These are phyloP conservation scores for Linnemannia hyalina DNA, from an alignment of 192 early-diverging fungal genomes.

Conservation along the genomic window DNA sequence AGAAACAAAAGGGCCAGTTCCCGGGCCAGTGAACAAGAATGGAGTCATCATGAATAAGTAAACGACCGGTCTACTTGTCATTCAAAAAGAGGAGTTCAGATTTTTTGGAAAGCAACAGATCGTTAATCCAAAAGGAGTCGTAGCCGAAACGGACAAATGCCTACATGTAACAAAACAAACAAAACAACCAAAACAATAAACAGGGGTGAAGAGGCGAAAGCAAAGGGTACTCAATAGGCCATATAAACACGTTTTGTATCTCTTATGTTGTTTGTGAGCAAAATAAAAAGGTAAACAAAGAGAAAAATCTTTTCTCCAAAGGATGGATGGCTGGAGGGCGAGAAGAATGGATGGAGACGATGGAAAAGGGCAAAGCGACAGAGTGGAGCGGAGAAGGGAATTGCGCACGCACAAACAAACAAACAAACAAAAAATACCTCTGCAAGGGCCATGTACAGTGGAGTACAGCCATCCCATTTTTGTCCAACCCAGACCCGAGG, in stretches of 20 bases:
- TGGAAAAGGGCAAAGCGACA: constrained; percentile 3
- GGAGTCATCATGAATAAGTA: not conserved
- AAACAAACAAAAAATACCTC: not conserved
- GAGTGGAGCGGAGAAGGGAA: not conserved
- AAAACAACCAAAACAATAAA: not conserved
- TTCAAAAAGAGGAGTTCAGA: not conserved
- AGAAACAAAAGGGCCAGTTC: constrained; percentile 5
- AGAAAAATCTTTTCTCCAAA: not conserved
- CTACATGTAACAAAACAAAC: not conserved
- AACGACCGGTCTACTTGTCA: not conserved
- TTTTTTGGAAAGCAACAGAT: not conserved
- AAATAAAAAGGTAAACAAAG: not conserved
- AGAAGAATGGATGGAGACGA: not conserved
- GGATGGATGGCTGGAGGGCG: not conserved
- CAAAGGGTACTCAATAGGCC: not conserved
- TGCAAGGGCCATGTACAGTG: not conserved
- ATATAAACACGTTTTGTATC: constrained; percentile 5
- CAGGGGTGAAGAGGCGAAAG: not conserved
- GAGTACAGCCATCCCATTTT: not conserved
- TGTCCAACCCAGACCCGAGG: not conserved
- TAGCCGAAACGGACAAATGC: not conserved
- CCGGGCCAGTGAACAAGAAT: not conserved
- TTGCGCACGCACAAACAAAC: constrained; percentile 4
- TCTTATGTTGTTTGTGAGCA: not conserved
- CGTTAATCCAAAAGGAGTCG: not conserved